Base-by-base conservation (phyloP, 352 stramenopile species). In the Phytophthora colocasiae region DNA sequence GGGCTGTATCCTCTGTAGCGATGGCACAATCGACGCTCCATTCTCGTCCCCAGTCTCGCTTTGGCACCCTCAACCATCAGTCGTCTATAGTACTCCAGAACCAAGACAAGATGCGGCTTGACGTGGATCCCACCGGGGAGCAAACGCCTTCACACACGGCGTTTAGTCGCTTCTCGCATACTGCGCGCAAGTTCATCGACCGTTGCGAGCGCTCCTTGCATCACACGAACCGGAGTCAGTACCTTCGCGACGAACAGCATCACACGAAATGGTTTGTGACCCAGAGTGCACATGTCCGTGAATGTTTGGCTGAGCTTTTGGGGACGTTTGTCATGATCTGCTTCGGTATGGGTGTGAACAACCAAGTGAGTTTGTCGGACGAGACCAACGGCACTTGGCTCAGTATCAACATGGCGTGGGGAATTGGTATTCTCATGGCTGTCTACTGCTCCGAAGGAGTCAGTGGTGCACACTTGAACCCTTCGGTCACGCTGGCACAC, bases 301-400 rank as follows among this genome's bases (percentile, higher is more conserved):
- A 69, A 12, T 69, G 61, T 17, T 26, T 64, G 4, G 26, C 53
- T 2, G 61, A 69, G 22, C 49, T 69, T 5, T 14, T 69, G 3
- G 61, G 61, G 11, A 69, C 61, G 10, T 69, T 69, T 32, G 53
- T 69, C 22, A 69, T 69, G 61, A 31, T 69, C 29, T 43, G 29
- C 38, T 69, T 69, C 53, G 61, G 61, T n/a, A 57, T 64, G 53
- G 61, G 61, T 8, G 61, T 69, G 4, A 69, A 69, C 29, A 69
- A 69, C 61, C 61, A 69, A 58, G 61, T 69, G 27, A 22, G 12
- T 9, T 12, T 64, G 17, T 69, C 61, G 0, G n/a, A 57, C 2
- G 54, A 58, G 11, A 17, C 38, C 26, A 69, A 69, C 31, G 61
- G 61, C 38, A 69, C 61, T n/a, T 69, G 61, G 61, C 44, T 69